These are phyloP conservation scores for Exidia glandulosa DNA, from an alignment of 768 basidiomycete species.

Conservation along the genomic window DNA sequence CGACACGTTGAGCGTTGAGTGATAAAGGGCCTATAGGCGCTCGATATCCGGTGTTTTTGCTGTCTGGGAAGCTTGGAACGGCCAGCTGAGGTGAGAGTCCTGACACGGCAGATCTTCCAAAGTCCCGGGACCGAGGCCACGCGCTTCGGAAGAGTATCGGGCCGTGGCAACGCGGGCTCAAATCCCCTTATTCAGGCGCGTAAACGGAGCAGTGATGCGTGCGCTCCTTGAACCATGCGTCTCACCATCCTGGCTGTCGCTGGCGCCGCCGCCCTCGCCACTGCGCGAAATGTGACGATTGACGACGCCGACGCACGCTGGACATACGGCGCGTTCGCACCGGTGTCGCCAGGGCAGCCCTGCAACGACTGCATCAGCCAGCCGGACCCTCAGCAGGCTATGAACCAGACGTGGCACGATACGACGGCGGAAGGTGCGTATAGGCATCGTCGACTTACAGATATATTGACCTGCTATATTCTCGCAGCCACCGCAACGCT, in stretches of 20 bases:
- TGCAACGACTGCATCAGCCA: neutral
- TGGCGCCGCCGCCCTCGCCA: neutral
- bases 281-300: neutral
- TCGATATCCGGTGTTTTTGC: too few species aligned
- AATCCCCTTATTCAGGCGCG: too few species aligned
- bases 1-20: too few species aligned
- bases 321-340: neutral
- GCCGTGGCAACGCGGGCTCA: too few species aligned
- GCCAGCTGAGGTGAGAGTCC: too few species aligned
- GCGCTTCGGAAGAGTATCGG: neutral
- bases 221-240: neutral
- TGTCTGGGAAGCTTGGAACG: too few species aligned
- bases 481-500: neutral
- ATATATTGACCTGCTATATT: neutral
- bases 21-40: too few species aligned
- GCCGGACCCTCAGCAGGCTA: neutral
- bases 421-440: neutral
- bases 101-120: too few species aligned
- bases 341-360: neutral
- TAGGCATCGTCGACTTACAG: neutral
- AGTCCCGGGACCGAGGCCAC: too few species aligned
- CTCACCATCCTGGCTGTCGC: neutral
- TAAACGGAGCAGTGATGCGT: neutral
- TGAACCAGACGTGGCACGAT: neutral
- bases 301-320: neutral